A percentile compares a stretch with the other conserved stretches of the same genome.
phyloP scores from a whole-genome alignment of 495 filamentous ascomycete species.

The Penicillium subrubescens region DNA sequence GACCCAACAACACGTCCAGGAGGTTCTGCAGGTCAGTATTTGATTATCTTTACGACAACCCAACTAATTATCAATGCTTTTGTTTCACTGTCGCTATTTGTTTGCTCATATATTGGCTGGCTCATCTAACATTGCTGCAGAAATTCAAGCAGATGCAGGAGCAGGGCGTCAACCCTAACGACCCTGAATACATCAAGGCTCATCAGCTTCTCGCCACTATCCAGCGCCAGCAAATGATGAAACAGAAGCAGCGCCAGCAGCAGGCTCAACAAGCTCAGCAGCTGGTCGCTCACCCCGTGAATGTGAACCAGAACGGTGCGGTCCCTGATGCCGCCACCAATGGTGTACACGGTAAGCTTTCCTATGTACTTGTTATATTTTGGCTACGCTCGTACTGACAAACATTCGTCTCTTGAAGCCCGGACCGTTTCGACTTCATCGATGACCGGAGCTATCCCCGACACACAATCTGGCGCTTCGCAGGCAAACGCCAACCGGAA shows the following conservation, averaged over 20 bases:
- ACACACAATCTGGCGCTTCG: constrained; percentile 27
- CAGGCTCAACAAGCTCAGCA: constrained; percentile 40
- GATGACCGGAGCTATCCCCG: constrained; percentile 34
- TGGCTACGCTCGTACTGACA: neutral
- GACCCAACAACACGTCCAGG: constrained; percentile 63
- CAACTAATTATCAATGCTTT: no score
- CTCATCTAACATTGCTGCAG: constrained; percentile 50
- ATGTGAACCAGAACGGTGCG: constrained; percentile 40
- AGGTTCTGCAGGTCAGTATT: constrained; percentile 57
- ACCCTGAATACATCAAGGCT: constrained; percentile 79
- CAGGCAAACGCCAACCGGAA: constrained; percentile 36
- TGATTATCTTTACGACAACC: neutral
- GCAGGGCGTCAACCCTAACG: constrained; percentile 67
- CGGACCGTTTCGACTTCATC: constrained; percentile 52
- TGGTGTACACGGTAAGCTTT: constrained; percentile 52
- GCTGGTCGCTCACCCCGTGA: constrained; percentile 20
- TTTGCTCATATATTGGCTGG: neutral
- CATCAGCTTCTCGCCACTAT: constrained; percentile 66
- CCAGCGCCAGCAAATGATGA: constrained; percentile 58
- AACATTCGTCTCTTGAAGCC: constrained; percentile 20
- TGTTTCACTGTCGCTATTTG: neutral
- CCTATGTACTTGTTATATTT: neutral
- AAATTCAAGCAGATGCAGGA: constrained; percentile 82
- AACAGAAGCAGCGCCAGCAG: constrained; percentile 51
- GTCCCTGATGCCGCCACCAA: constrained; percentile 40